These are phyloP conservation scores for Fusarium chlamydosporum DNA, from an alignment of 2,329 filamentous ascomycete species.

Conservation along the genomic window DNA sequence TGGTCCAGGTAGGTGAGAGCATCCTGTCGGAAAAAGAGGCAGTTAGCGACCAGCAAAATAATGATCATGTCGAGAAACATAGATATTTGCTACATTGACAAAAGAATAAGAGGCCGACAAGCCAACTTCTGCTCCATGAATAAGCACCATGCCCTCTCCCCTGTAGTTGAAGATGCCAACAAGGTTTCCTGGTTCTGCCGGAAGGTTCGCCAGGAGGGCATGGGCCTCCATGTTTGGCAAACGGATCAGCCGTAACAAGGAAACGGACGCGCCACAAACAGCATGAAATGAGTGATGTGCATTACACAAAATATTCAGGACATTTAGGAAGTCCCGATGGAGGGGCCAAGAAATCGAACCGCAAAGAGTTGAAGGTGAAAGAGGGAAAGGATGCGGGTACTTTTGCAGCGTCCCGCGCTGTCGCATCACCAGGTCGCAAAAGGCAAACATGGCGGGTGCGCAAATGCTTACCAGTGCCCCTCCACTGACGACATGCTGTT, in stretches of 20 bases:
- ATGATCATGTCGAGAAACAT: not conserved
- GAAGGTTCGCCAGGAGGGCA: slow-evolving; percentile 18
- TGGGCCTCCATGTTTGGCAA: slow-evolving; percentile 25
- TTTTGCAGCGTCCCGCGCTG: slow-evolving; percentile 26
- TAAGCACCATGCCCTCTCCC: slow-evolving; percentile 43
- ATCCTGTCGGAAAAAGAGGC: slow-evolving; percentile 58
- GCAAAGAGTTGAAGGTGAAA: slow-evolving; percentile 1
- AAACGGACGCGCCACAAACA: slow-evolving; percentile 4
- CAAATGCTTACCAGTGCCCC: slow-evolving; percentile 22
- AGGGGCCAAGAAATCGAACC: slow-evolving; percentile 13
- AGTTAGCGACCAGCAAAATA: slow-evolving; percentile 22
- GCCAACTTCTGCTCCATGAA: slow-evolving; percentile 37
- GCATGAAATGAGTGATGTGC: slow-evolving; percentile 5
- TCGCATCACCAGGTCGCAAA: slow-evolving; percentile 37
- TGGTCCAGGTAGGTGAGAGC: slow-evolving; percentile 97
- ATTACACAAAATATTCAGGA: slow-evolving; percentile 6
- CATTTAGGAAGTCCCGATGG: slow-evolving; percentile 4
- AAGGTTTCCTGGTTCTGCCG: slow-evolving; percentile 38
- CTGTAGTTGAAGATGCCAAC: slow-evolving; percentile 44
- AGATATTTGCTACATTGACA: slow-evolving; percentile 47
- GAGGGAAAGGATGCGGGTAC: slow-evolving; percentile 29
- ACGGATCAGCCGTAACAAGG: slow-evolving; percentile 14
- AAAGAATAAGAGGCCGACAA: slow-evolving; percentile 45
- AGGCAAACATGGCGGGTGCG: slow-evolving; percentile 28
- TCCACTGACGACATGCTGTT: slow-evolving; percentile 11